Base-by-base conservation (phyloP, 306 rosid genomes). In the Cajanus cajan region DNA sequence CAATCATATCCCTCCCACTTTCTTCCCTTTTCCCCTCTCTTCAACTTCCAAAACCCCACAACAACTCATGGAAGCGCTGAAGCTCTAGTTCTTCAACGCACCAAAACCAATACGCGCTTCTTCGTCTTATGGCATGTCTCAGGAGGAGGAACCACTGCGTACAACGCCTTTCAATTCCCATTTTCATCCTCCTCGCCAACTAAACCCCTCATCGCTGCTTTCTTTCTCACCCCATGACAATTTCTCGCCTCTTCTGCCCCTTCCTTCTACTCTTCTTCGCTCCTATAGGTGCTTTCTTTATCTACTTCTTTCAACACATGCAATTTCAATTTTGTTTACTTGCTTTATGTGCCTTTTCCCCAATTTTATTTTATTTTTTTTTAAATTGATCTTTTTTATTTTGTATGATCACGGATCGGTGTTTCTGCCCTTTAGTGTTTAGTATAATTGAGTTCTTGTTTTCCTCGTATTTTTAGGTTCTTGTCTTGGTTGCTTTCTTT, bases 71-170 rank as follows among this genome's bases (percentile, higher is more conserved):
- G 76, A 22, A 50, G 62, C 77, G 58, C 31, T 36, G 21, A 63
- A 61, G 73, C 14, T 73, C 22, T 76, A 59, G 78, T 78, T 68
- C 64, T 78, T 68, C 64, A 80, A 16, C 40, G 19, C 73, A 12
- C 10, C 65, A 22, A 18, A 65, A 41, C 7, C 25, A 39, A 4
- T 4, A 71, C 47, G 54, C 63, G 79, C 43, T 77, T 82, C 75
- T 74, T 82, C 86, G 66, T 84, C 89, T 85, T 86, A 90, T 94
- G 97, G 97, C 90, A 92, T 81, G 94, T 84, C 87, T 58, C 89
- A 83, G 36, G 88, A 86, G 74, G 86, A 84, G 82, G 87, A 80
- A 86, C 44, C 80, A 84, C 78, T 58, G 44, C 47, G 37, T 82
- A 61, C 71, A 18, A 3, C 55, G 21, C 40, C 39, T 71, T 70